Percentiles rank a stretch among this genome's conserved stretches.
These are phyloP conservation scores for Hordeum marinum DNA, from an alignment of 176 grass and related monocot genomes.

Conservation along the genomic window DNA sequence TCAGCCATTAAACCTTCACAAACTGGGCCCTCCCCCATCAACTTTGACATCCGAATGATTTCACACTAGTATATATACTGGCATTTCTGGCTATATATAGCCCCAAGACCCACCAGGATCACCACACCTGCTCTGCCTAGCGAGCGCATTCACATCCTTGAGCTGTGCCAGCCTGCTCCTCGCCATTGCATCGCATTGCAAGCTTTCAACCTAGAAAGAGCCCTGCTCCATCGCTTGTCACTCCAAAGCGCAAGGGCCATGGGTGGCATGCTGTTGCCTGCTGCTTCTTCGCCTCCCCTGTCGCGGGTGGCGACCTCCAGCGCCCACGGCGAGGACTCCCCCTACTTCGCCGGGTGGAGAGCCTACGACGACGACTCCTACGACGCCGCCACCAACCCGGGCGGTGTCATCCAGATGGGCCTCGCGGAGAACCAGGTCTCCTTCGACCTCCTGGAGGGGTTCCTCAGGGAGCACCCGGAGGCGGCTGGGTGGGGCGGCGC, in stretches of 20 bases:
- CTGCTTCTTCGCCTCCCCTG: conserved; percentile 13
- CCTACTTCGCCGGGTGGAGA: conserved; percentile 91
- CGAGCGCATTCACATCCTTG: not conserved
- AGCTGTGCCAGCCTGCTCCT: not conserved
- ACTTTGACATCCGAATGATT: not conserved
- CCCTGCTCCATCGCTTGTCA: not conserved
- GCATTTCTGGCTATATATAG: conserved; percentile 4
- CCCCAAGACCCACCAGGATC: conserved; percentile 18
- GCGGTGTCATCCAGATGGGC: conserved; percentile 89
- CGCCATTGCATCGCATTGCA: not conserved
- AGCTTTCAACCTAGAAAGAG: not conserved
- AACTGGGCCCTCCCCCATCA: too few species aligned
- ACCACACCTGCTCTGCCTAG: not conserved
- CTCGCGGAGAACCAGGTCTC: conserved; percentile 93
- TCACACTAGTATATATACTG: conserved; percentile 25
- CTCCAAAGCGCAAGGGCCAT: not conserved
- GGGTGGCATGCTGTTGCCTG: conserved; percentile 35
- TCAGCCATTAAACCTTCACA: too few species aligned
- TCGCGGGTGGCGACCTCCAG: conserved; percentile 55
- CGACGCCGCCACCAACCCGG: conserved; percentile 51
- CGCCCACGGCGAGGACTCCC: conserved; percentile 77
- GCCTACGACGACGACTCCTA: conserved; percentile 80
- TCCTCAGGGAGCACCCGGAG: conserved; percentile 58
- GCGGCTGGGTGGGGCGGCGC: conserved; percentile 33
- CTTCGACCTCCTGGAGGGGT: conserved; percentile 81